phyloP scores from a whole-genome alignment of 257 asterid species.

The Ehretia macrophylla region DNA sequence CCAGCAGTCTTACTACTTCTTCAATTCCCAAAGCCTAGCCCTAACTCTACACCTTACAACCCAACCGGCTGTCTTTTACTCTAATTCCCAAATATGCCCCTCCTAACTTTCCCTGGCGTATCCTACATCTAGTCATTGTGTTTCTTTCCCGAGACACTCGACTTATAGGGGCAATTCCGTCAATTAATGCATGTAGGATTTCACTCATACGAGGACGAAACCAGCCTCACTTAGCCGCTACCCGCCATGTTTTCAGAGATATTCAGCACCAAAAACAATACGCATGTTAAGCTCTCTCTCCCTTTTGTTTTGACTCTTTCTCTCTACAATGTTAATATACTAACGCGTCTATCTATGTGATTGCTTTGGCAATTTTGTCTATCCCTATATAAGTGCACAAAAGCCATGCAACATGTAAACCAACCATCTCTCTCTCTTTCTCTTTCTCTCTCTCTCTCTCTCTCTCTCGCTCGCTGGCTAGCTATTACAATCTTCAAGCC shows the following conservation, averaged over 20 bases:
- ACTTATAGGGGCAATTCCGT: conserved; percentile 49
- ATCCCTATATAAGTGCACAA: conserved; percentile 6
- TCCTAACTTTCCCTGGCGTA: conserved; percentile 14
- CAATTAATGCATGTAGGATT: conserved; percentile 43
- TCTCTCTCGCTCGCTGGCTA: background rate
- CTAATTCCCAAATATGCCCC: conserved; percentile 45
- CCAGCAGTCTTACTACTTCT: conserved; percentile 17
- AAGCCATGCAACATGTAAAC: conserved; percentile 1
- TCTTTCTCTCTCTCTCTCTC: conserved; percentile 1
- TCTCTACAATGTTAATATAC: background rate
- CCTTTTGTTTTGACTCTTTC: conserved; percentile 19
- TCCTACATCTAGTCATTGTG: conserved; percentile 14
- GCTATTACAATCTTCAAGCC: background rate
- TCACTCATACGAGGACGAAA: background rate
- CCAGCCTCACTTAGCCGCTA: conserved; percentile 44
- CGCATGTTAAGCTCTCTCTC: conserved; percentile 56
- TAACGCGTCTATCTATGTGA: background rate
- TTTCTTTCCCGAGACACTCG: conserved; percentile 65
- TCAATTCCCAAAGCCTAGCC: conserved; percentile 82
- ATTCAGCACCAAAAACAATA: conserved; percentile 79
- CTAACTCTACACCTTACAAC: conserved; percentile 51
- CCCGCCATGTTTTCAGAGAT: conserved; percentile 83
- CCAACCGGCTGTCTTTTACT: conserved; percentile 53
- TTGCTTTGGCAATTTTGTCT: background rate
- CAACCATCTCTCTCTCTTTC: background rate